These are phyloP conservation scores for Boletus insuetus DNA, from an alignment of 768 basidiomycete species.

Conservation along the genomic window DNA sequence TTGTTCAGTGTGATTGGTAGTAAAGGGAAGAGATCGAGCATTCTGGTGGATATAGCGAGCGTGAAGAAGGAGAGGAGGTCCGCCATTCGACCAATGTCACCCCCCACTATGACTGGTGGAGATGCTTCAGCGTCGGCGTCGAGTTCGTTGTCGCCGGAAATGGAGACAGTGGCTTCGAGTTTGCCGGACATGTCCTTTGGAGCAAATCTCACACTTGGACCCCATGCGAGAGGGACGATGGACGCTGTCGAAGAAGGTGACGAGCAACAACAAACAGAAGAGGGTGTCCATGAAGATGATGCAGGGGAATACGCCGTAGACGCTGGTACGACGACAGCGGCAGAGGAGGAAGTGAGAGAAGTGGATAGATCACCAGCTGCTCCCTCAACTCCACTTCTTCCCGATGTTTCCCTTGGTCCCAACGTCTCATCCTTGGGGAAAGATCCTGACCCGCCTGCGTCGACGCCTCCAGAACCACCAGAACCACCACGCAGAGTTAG, in stretches of 20 bases:
- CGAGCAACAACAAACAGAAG: conserved; percentile 5
- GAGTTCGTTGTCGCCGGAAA: background rate
- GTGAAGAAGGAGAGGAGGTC: conserved; percentile 17
- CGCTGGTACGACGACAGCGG: background rate
- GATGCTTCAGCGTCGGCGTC: background rate
- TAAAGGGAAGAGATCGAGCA: conserved; percentile 15
- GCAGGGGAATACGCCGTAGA: background rate
- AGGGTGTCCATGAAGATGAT: background rate
- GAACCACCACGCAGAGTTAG: conserved; percentile 6
- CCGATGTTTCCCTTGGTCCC: conserved; percentile 10
- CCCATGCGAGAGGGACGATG: conserved; percentile 5
- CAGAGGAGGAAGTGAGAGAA: background rate
- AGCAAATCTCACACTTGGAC: conserved; percentile 17
- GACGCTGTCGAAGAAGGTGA: conserved; percentile 9
- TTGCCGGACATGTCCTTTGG: conserved; percentile 20
- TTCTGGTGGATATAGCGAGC: background rate
- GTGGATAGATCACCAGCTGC: background rate
- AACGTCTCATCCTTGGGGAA: conserved; percentile 12
- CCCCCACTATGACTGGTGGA: background rate
- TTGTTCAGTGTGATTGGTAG: conserved; percentile 51
- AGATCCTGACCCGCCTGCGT: conserved; percentile 5
- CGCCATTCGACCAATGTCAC: conserved; percentile 15
- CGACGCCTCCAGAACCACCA: background rate
- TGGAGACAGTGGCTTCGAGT: conserved; percentile 6
- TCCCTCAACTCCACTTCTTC: conserved; percentile 8